Evolutionary conservation across 768 basidiomycete species (phyloP), one percentile per base, ranked within the genome.

Genomic region (Kwoniella newhampshirensis): DNA sequence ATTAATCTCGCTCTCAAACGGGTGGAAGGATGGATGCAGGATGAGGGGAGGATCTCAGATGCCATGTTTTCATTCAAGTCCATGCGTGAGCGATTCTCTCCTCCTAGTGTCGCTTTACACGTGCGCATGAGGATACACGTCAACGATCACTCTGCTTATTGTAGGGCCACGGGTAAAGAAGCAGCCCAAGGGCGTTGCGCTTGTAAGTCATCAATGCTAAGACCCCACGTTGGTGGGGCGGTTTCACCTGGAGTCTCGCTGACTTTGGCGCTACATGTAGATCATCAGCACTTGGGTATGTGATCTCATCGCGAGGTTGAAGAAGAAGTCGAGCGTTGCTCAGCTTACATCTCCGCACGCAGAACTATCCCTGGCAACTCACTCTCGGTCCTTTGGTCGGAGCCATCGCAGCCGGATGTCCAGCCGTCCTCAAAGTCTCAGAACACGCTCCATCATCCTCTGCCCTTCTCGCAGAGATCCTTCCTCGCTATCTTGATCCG

Each of bases 351-450:
- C 25, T 27, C 44, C 46, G n/a, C n/a, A n/a, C 25, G 9, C 51
- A 71, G 75, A 76, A 76, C 56, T 75, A 63, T 50, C 74, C 72
- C 15, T 71, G 63, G 61, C 71, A 72, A 49, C 63, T 75, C 18
- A 59, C 62, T 7, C 36, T 77, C 12, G 63, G 54, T 13, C 73
- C 74, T 0, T 49, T 77, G 26, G 61, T 74, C 12, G 67, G 66
- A 9, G 75, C 77, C 21, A 68, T 77, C 21, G 73, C 77, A 4
- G 77, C 77, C 9, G 77, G 77, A 2, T 77, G 77, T 57, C 71
- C 77, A 15, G 66, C 59, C 9, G 60, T 77, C 5, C 27, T 77
- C 53, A 76, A 76, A 62, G 75, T 70, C 11, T 76, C 75, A 3
- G 75, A 76, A 42, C 70, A 68, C 11, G 61, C 73, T 3, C 71